Evolutionary conservation across 75 land plant genomes (phyloP), one percentile per base, ranked within the genome.

Genomic region (Picea glauca): DNA sequence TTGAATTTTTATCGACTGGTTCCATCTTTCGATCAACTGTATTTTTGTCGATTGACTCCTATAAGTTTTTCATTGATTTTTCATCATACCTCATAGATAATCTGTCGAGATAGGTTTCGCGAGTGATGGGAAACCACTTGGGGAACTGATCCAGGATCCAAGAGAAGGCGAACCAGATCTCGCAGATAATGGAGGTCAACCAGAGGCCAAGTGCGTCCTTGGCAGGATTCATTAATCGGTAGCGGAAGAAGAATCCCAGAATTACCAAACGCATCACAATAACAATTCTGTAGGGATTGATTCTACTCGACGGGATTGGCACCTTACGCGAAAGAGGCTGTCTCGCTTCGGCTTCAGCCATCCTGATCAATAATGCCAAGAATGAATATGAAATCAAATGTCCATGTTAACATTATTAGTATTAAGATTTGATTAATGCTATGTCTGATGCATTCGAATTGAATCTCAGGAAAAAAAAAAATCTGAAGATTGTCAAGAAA

Each of bases 81-180:
- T 40, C 43, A 18, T 62, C 63, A 20, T 50, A 83, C 83, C 84
- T 80, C 60, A 88, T 65, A 43, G 94, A 77, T 8, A 94, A 88
- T 43, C 94, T 87, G 78, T 94, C 97, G 35, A 94, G 88, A 83
- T 94, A 92, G 5, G 97, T 94, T 70, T 94, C 91, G 5, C 94
- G 87, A 77, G 79, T 87, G 74, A 90, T 84, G 43, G 97, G 97
- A 65, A 64, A 85, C 97, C 97, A 94, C 57, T 94, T 94, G 65
- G 97, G 94, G 80, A 94, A 94, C 77, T 94, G 94, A 76, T 94
- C 97, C 26, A 94, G 92, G 26, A 94, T 92, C 97, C 97, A 94
- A n/a, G 97, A 94, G 76, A 92, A 68, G 7, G 93, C 97, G 73
- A 94, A 94, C 97, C 97, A 94, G 57, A 90, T 81, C 83, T 94